Conservation (phyloP, 2,329 filamentous ascomycete species). For the Trichophyton mentagrophytes region DNA sequence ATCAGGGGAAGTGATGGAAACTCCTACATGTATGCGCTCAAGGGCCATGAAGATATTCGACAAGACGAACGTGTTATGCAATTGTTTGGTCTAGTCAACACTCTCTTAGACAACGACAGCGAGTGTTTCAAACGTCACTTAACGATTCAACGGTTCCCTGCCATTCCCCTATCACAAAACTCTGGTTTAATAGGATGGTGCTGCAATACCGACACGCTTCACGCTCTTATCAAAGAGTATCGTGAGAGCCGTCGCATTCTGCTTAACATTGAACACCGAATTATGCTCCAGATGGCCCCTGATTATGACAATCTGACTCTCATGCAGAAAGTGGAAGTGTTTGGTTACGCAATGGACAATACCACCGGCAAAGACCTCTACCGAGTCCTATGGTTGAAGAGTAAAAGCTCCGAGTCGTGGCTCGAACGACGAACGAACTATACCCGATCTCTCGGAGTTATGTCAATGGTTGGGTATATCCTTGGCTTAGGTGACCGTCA, state of each 20-base stretch:
- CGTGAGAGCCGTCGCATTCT: conserved; percentile 93
- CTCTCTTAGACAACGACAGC: conserved; percentile 79
- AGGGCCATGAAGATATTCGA: conserved; percentile 98
- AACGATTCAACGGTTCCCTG: conserved; percentile 88
- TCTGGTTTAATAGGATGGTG: conserved; percentile 95
- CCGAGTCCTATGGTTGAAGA: conserved; percentile 96
- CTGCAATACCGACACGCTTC: conserved; percentile 91
- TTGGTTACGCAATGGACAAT: conserved; percentile 97
- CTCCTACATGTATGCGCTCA: conserved; percentile 78
- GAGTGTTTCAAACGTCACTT: conserved; percentile 96
- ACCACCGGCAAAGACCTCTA: conserved; percentile 98
- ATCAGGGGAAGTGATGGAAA: conserved; percentile 80
- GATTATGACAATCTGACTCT: conserved; percentile 97
- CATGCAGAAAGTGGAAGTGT: conserved; percentile 99
- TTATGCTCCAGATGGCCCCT: conserved; percentile 99
- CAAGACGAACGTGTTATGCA: conserved; percentile 99
- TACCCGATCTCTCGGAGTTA: conserved; percentile 89
- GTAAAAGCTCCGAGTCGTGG: conserved; percentile 95
- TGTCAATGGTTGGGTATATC: conserved; percentile 99
- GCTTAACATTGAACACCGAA: conserved; percentile 96
- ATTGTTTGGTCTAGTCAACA: conserved; percentile 94
- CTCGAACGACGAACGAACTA: conserved; percentile 97
- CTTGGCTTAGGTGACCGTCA: conserved; percentile 92
- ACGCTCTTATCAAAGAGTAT: conserved; percentile 94
- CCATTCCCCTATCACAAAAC: conserved; percentile 93